A percentile compares a stretch with the other conserved stretches of the same genome.
phyloP scores from a whole-genome alignment of 2,329 filamentous ascomycete species.

The Aureobasidium sp. region DNA sequence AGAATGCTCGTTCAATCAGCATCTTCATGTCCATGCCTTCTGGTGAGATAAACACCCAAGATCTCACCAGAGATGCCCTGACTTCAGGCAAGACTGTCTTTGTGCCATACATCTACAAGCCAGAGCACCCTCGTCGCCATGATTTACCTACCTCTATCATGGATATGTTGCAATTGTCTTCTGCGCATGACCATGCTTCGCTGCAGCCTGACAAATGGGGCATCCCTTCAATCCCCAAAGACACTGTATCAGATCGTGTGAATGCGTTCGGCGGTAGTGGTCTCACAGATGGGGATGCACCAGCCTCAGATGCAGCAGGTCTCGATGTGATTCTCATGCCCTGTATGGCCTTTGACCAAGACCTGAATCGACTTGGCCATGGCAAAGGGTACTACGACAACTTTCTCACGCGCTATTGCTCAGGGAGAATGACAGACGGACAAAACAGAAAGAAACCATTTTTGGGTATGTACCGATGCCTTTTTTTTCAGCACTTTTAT shows the following conservation, averaged over 20 bases:
- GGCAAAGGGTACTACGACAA: slow-evolving; percentile 97
- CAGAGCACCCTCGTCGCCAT: slow-evolving; percentile 24
- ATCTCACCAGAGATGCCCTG: slow-evolving; percentile 76
- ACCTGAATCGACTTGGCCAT: slow-evolving; percentile 74
- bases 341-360: slow-evolving; percentile 80
- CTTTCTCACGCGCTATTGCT: slow-evolving; percentile 70
- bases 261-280: slow-evolving; percentile 65
- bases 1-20: slow-evolving; percentile 66
- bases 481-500: slow-evolving; percentile 31
- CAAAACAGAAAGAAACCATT: slow-evolving; percentile 44
- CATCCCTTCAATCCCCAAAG: slow-evolving; percentile 73
- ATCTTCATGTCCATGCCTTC: slow-evolving; percentile 90
- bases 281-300: slow-evolving; percentile 26
- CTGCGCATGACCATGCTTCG: slow-evolving; percentile 68
- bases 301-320: slow-evolving; percentile 30
- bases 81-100: slow-evolving; percentile 74
- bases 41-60: slow-evolving; percentile 76
- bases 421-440: slow-evolving; percentile 22
- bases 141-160: slow-evolving; percentile 59
- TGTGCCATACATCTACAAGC: slow-evolving; percentile 77
- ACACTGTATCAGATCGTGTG: slow-evolving; percentile 58
- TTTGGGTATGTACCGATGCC: slow-evolving; percentile 45
- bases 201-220: slow-evolving; percentile 80
- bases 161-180: slow-evolving; percentile 84
- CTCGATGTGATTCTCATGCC: slow-evolving; percentile 88